These are phyloP conservation scores for Knufia petricola DNA, from an alignment of 2,329 filamentous ascomycete species.

Conservation along the genomic window DNA sequence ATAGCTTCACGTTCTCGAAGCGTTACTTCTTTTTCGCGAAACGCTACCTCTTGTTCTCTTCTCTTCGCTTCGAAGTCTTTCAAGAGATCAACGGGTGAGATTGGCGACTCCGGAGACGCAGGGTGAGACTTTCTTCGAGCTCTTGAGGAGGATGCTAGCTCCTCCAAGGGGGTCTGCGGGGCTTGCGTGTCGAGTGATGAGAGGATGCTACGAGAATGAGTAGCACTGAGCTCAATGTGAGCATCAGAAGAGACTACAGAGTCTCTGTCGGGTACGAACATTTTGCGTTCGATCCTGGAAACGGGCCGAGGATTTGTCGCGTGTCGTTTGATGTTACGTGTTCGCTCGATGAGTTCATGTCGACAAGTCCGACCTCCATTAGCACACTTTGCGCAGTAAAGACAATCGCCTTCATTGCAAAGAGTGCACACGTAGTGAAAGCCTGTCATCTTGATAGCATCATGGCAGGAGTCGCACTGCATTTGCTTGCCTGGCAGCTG, in stretches of 20 bases:
- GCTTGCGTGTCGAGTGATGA: constrained; percentile 6
- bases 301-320: constrained; percentile 1
- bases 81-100: constrained; percentile 2
- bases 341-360: constrained; percentile 19
- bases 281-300: background rate
- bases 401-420: constrained; percentile 20
- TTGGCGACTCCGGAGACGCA: background rate
- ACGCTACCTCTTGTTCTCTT: constrained; percentile 16
- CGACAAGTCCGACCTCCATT: constrained; percentile 19
- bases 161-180: constrained; percentile 8
- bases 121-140: background rate
- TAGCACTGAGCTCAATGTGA: constrained; percentile 2
- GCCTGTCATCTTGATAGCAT: constrained; percentile 18
- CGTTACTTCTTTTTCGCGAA: constrained; percentile 17
- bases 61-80: constrained; percentile 10
- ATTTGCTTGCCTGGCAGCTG: constrained; percentile 13
- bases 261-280: constrained; percentile 5
- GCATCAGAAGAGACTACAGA: constrained; percentile 1
- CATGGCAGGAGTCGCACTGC: constrained; percentile 21
- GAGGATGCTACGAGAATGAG: background rate
- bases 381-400: constrained; percentile 20
- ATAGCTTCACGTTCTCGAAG: constrained; percentile 17
- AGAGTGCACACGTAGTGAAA: constrained; percentile 21
- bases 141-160: constrained; percentile 1
- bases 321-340: constrained; percentile 14